Base-by-base conservation (phyloP, 139 green algal genomes). In the Coccomyxa sp. region DNA sequence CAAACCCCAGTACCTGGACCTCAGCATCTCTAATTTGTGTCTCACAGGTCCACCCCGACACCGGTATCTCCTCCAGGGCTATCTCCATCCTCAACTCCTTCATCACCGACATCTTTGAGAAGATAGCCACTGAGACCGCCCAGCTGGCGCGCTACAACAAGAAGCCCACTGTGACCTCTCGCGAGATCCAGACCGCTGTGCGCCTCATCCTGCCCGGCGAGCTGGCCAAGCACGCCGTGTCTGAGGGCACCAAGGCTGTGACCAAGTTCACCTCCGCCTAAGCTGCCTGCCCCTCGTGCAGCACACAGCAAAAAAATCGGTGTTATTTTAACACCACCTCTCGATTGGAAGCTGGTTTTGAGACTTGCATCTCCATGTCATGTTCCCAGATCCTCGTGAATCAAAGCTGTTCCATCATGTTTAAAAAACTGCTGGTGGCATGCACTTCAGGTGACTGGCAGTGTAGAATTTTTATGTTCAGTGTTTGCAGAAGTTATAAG, bases 1-100 rank as follows among this genome's bases (percentile, higher is more conserved):
- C n/a, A n/a, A n/a, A n/a, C n/a, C n/a, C n/a, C n/a, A n/a, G n/a
- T n/a, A n/a, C n/a, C n/a, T n/a, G n/a, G n/a, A n/a, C n/a, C n/a
- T n/a, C n/a, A n/a, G n/a, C n/a, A n/a, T n/a, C n/a, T n/a, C n/a
- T n/a, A n/a, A n/a, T n/a, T n/a, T n/a, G n/a, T n/a, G n/a, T n/a
- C 38, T 45, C 58, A 30, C 82, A 85, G 66, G 95, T 98, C 86
- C 96, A 99, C 93, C 95, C 96, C 68, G 96, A 99, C 91, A 98
- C 96, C 79, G 96, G 96, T 82, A 98, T 99, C 88, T 95, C 88
- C 89, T 95, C 89, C 88, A 98, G 98, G 94, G 96, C 96, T 76
- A 99, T 99, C 93, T 95, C 88, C 80, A 99, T 99, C 93, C 95
- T 98, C 90, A 99, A 98, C 95, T 97, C 94, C 12, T 98, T 98